phyloP scores from a whole-genome alignment of 768 basidiomycete species.

The Obba rivulosa region DNA sequence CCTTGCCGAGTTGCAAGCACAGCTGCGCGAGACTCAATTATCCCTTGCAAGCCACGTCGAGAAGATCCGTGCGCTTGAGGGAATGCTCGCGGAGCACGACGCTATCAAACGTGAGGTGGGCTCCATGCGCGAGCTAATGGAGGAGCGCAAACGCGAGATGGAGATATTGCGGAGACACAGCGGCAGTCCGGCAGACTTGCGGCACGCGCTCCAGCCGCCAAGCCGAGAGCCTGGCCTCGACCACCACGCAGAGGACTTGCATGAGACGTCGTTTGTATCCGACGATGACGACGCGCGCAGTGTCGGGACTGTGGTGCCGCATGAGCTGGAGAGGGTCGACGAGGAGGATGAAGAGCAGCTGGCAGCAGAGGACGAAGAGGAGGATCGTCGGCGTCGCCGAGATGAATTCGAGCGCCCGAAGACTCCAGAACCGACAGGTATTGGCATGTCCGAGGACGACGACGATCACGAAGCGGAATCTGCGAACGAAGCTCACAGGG shows the following conservation, averaged over 20 bases:
- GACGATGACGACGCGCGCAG: constrained; percentile 61
- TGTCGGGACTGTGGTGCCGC: constrained; percentile 63
- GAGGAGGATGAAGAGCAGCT: constrained; percentile 68
- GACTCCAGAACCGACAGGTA: constrained; percentile 75
- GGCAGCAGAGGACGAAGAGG: constrained; percentile 37
- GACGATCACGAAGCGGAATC: constrained; percentile 31
- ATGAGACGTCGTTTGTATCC: constrained; percentile 26
- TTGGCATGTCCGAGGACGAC: constrained; percentile 44
- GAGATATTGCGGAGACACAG: constrained; percentile 28
- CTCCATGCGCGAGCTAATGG: constrained; percentile 65
- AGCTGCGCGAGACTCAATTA: constrained; percentile 79
- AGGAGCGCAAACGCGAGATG: constrained; percentile 52
- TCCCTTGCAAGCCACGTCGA: constrained; percentile 75
- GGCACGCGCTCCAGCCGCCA: neutral
- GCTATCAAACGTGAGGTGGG: constrained; percentile 73
- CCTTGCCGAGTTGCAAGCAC: constrained; percentile 67
- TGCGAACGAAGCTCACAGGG: constrained; percentile 3
- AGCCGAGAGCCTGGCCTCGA: constrained; percentile 11
- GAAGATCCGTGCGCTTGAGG: constrained; percentile 79
- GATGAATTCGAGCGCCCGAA: constrained; percentile 52
- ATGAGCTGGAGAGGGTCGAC: constrained; percentile 65
- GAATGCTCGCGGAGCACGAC: constrained; percentile 80
- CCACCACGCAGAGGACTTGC: constrained; percentile 7
- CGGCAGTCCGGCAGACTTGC: constrained; percentile 16
- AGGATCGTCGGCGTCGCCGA: constrained; percentile 37